Base-by-base conservation (phyloP, 352 stramenopile species). In the Phytopythium aichiense region DNA sequence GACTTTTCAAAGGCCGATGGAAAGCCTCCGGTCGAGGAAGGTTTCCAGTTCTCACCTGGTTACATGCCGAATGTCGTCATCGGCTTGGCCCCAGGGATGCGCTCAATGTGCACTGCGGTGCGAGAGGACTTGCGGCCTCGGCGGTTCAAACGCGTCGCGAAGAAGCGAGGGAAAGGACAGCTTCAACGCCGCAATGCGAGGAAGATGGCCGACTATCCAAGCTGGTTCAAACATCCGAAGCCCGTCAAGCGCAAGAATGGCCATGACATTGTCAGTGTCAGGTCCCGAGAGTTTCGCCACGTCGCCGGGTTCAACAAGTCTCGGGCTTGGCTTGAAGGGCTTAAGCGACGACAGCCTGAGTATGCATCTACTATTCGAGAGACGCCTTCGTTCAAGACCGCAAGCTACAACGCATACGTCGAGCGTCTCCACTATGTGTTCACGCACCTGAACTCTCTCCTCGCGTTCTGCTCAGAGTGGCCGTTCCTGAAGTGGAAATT, bases 401-500 rank as follows among this genome's bases (percentile, higher is more conserved):
- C n/a, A n/a, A n/a, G n/a, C n/a, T n/a, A 64, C 59, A 55, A 46
- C 0, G 42, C 20, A 5, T 55, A 64, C 42, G 13, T 64, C 50
- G 37, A 64, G 42, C 59, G 59, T 28, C 59, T 64, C 16, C 13
- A 55, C 22, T 64, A 64, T 38, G 54, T 64, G 28, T 64, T 50
- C 50, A 22, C 35, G 7, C 37, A 64, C 42, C 35, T 33, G 18
- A 12, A 16, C 15, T 59, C 37, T 48, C 38, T 64, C 25, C 22
- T 68, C 16, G n/a, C 42, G 43, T 61, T 68, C 25, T 61, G 23
- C 20, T 23, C 15, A 22, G 51, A 64, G 6, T 35, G 56, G 1
- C 63, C 42, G 15, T 68, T 62, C 48, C 33, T 64, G 38, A 68
- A 68, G 43, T 61, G 51, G 50, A 61, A 58, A 33, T 58, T 58